Evolutionary conservation across 805 yeast species (phyloP).

Genomic region (Saccharomycopsis lassenensis): DNA sequence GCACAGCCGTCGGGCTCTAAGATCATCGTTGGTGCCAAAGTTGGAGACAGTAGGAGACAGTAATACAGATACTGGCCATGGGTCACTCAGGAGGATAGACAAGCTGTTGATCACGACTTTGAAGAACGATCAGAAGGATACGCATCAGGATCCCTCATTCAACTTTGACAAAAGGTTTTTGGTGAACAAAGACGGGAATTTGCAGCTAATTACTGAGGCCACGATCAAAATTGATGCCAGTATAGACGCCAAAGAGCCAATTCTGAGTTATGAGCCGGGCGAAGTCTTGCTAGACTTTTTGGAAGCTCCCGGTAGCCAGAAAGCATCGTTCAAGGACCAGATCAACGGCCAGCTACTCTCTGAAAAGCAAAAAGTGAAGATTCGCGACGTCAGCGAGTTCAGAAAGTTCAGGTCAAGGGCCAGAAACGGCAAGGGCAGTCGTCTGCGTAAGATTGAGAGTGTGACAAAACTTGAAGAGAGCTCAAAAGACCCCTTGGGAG

Average conservation of each 20-base stretch:
- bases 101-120: slow-evolving; percentile 13
- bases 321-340: no score
- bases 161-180: slow-evolving; percentile 11
- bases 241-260: background rate
- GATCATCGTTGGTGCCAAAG: slow-evolving; percentile 6
- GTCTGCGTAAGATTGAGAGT: no score
- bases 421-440: no score
- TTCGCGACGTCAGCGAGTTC: no score
- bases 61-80: background rate
- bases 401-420: no score
- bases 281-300: background rate
- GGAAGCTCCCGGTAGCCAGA: no score
- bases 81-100: slow-evolving; percentile 5
- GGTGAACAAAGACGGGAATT: background rate
- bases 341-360: no score
- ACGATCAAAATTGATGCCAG: background rate
- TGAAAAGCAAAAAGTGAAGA: no score
- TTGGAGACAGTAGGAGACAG: background rate
- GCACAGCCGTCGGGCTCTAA: no score
- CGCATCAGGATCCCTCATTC: slow-evolving; percentile 9
- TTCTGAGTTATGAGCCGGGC: background rate
- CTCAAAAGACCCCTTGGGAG: slow-evolving; percentile 13
- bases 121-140: slow-evolving; percentile 3
- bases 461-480: slow-evolving; percentile 1
- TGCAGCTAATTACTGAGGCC: slow-evolving; percentile 3